Conservation (phyloP, 176 grass and related monocot genomes). For the Bonia amplexicaulis region DNA sequence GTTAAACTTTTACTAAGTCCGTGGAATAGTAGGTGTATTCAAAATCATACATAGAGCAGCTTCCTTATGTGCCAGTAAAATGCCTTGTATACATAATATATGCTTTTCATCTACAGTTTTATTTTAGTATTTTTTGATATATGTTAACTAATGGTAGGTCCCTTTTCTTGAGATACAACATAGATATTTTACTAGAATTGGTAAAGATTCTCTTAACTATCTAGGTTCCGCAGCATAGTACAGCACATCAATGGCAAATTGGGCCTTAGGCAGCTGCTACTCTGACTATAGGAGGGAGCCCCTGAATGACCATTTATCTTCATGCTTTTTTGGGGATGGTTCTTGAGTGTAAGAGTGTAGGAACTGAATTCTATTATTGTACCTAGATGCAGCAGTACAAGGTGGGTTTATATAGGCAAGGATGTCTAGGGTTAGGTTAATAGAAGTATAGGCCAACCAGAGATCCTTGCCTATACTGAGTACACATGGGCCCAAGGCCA, state of each 20-base stretch:
- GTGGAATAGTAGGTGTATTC: not conserved
- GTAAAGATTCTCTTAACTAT: not conserved
- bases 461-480: too few species aligned
- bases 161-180: not conserved
- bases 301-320: not conserved
- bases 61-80: not conserved
- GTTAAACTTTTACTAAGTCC: not conserved
- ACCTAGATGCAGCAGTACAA: too few species aligned
- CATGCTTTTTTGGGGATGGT: not conserved
- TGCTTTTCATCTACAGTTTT: not conserved
- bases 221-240: too few species aligned
- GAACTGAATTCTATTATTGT: too few species aligned
- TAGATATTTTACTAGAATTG: not conserved
- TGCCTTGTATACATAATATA: not conserved
- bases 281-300: not conserved
- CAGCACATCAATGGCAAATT: not conserved
- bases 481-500: too few species aligned
- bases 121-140: not conserved
- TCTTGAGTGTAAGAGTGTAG: not conserved
- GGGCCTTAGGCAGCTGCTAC: not conserved
- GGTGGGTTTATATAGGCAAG: too few species aligned
- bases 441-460: too few species aligned
- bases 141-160: not conserved
- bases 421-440: too few species aligned
- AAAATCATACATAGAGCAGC: not conserved